Conservation (phyloP, 192 early-diverging fungal genomes). For the Chytriomyces sp. region DNA sequence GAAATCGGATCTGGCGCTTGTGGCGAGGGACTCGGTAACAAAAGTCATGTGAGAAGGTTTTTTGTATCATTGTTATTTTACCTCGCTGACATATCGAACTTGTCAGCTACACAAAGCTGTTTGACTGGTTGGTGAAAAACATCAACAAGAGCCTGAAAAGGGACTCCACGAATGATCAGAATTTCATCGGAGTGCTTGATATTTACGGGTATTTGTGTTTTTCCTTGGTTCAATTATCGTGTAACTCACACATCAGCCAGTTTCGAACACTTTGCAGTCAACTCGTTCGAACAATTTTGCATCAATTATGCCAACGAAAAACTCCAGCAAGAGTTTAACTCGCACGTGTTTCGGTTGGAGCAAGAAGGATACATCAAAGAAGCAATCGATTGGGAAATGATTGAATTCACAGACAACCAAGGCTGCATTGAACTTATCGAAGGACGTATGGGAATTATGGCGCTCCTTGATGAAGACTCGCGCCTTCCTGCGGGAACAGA, state of each 20-base stretch:
- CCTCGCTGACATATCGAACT: slow-evolving; percentile 22
- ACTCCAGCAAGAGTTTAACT: slow-evolving; percentile 95
- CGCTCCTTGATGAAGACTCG: slow-evolving; percentile 86
- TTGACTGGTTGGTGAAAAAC: slow-evolving; percentile 84
- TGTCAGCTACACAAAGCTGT: slow-evolving; percentile 83
- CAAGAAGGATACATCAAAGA: slow-evolving; percentile 90
- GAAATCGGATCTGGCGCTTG: slow-evolving; percentile 64
- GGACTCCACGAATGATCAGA: slow-evolving; percentile 57
- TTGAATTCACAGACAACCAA: slow-evolving; percentile 95
- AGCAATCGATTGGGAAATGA: slow-evolving; percentile 61
- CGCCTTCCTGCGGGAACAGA: slow-evolving; percentile 78
- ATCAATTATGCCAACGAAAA: slow-evolving; percentile 93
- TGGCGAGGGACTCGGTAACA: slow-evolving; percentile 72
- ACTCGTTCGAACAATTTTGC: slow-evolving; percentile 94
- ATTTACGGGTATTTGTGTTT: slow-evolving; percentile 71
- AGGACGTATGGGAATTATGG: slow-evolving; percentile 84
- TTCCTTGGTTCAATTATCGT: slow-evolving; percentile 46
- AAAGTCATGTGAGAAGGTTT: slow-evolving; percentile 47
- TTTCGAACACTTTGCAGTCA: slow-evolving; percentile 72
- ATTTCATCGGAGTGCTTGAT: slow-evolving; percentile 91
- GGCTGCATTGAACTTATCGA: slow-evolving; percentile 92
- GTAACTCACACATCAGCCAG: slow-evolving; percentile 80
- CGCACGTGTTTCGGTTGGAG: slow-evolving; percentile 91
- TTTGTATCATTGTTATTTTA: slow-evolving; percentile 78
- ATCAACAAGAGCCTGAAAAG: slow-evolving; percentile 75